phyloP scores from a whole-genome alignment of 805 yeast species.

The Pichia phayaonensis region DNA sequence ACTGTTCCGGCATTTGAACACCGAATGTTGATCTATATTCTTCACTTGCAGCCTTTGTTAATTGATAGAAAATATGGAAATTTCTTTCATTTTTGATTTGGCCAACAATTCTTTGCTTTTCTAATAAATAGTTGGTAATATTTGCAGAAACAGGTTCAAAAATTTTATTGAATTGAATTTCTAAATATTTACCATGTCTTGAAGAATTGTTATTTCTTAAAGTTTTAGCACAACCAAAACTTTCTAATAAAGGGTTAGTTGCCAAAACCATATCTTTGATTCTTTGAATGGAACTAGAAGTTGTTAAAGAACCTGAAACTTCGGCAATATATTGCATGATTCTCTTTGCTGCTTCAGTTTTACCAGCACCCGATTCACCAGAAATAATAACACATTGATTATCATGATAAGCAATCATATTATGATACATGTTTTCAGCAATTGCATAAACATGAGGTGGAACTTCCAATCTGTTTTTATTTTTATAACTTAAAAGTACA shows the following conservation, averaged over 20 bases:
- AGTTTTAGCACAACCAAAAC: slow-evolving; percentile 92
- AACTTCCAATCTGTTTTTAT: slow-evolving; percentile 89
- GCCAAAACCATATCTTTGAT: slow-evolving; percentile 98
- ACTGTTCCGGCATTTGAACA: slow-evolving; percentile 89
- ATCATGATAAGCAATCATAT: slow-evolving; percentile 88
- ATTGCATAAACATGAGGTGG: slow-evolving; percentile 98
- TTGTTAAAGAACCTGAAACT: slow-evolving; percentile 62
- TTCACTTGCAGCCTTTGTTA: slow-evolving; percentile 84
- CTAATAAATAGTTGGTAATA: slow-evolving; percentile 89
- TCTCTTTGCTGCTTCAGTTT: slow-evolving; percentile 95
- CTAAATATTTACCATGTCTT: slow-evolving; percentile 89
- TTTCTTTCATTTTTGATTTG: slow-evolving; percentile 90
- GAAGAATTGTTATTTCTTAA: slow-evolving; percentile 84
- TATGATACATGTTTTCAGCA: slow-evolving; percentile 95
- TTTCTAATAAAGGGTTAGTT: slow-evolving; percentile 85
- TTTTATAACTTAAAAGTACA: slow-evolving; percentile 68
- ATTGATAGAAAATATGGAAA: slow-evolving; percentile 95
- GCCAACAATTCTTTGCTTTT: slow-evolving; percentile 94
- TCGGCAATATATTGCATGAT: slow-evolving; percentile 96
- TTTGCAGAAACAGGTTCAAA: slow-evolving; percentile 93
- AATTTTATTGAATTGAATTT: slow-evolving; percentile 73
- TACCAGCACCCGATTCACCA: slow-evolving; percentile 98
- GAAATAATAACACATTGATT: slow-evolving; percentile 96
- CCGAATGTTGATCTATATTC: slow-evolving; percentile 79
- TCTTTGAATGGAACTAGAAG: slow-evolving; percentile 64